Conservation (phyloP, 176 grass and related monocot genomes). For the Aegilops longissima region DNA sequence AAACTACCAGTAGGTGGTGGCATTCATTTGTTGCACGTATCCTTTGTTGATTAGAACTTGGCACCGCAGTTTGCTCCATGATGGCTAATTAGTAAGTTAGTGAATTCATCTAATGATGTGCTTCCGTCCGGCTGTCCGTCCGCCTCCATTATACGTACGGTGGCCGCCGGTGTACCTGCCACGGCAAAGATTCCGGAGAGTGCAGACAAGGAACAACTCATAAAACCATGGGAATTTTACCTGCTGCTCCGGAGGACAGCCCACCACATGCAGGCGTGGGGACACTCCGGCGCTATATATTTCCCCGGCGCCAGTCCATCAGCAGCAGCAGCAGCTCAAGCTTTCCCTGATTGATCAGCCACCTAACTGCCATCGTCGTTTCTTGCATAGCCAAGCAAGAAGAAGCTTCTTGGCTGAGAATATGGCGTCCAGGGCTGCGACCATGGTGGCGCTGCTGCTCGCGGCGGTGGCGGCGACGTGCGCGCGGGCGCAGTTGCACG, state of each 20-base stretch:
- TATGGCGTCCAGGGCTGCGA: constrained; percentile 24
- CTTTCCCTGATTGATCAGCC: neutral
- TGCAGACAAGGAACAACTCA: constrained; percentile 3
- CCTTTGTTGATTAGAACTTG: no score
- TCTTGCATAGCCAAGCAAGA: no score
- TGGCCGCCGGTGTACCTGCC: constrained; percentile 30
- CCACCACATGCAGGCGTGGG: no score
- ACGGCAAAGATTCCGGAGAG: constrained; percentile 22
- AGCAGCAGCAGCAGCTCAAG: constrained; percentile 31
- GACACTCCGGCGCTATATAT: no score
- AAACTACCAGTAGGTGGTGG: no score
- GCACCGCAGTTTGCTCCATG: no score
- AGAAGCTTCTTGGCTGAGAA: neutral
- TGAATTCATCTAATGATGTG: no score
- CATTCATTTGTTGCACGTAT: no score
- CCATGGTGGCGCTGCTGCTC: constrained; percentile 23
- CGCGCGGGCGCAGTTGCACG: constrained; percentile 38
- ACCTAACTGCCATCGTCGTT: no score
- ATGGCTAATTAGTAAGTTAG: no score
- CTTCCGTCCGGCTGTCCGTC: neutral
- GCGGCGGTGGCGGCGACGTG: neutral
- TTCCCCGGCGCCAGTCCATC: constrained; percentile 27
- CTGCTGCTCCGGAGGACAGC: no score
- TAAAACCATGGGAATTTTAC: no score
- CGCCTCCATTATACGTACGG: neutral